Base-by-base conservation (phyloP, 2,329 filamentous ascomycete species). In the Xylogone sp. region DNA sequence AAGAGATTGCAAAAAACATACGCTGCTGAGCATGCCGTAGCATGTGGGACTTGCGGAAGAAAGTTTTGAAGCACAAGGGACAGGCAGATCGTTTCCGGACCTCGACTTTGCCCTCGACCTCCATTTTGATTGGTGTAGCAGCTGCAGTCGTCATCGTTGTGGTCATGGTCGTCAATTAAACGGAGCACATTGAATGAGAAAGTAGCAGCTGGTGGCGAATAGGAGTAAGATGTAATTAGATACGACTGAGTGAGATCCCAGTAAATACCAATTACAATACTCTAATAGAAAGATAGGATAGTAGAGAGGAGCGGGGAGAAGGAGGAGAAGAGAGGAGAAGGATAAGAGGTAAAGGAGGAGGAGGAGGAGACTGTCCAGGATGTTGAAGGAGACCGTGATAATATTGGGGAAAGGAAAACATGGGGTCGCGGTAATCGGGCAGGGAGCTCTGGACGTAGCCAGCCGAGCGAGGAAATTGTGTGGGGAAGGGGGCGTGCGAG, bases 21-120 rank as follows among this genome's bases (percentile, higher is more conserved):
- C 62, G 64, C 48, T 67, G 64, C 42, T 65, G 63, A 42, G 63
- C 61, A 53, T 67, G 64, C 43, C 64, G 56, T 42, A 65, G 46
- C 12, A 67, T 53, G 61, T 67, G 64, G n/a, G 64, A 63, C 51
- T 64, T 67, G 2, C 63, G 56, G 54, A 65, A 63, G 53, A 66
- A 67, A 45, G 59, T 61, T 62, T 67, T 67, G 20, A 58, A 56
- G 52, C 64, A 67, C 48, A 24, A 21, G 4, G 45, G 45, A 31
- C 45, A 47, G 27, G 45, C 27, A n/a, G 45, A 29, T 4, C 21
- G 45, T 19, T 45, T 45, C 6, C 34, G 34, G 34, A 39, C 34
- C n/a, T 39, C 34, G n/a, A 16, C 13, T 16, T 39, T 39, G 34
- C 34, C 34, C 12, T 39, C 34, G n/a, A 39, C 34, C 34, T 39